Evolutionary conservation across 2,329 filamentous ascomycete species (phyloP).

Genomic region (Aspergillus ochraceus): DNA sequence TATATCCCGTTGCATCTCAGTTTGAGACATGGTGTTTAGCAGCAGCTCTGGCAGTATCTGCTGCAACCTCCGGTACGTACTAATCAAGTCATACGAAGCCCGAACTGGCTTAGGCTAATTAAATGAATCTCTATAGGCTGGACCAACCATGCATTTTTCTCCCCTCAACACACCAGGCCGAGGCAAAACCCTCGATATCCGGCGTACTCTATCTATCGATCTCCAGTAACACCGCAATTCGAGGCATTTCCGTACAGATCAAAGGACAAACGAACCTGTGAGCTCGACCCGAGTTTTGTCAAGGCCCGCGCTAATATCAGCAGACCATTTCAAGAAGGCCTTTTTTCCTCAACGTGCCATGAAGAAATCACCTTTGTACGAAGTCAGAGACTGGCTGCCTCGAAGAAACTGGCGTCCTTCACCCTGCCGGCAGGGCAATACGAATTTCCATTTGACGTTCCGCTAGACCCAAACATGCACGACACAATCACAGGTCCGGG

Average conservation of each 20-base stretch:
- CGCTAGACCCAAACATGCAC: constrained; percentile 8
- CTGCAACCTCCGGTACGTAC: neutral
- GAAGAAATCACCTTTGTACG: constrained; percentile 15
- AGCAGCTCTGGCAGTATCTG: neutral
- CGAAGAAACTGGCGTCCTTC: constrained; percentile 17
- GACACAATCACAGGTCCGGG: constrained; percentile 13
- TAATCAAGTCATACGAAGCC: neutral
- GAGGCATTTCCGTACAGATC: constrained; percentile 16
- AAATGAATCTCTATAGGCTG: constrained; percentile 5
- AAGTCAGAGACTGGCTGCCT: constrained; percentile 16
- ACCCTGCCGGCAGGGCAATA: constrained; percentile 19
- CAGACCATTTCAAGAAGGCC: constrained; percentile 1
- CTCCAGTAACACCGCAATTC: constrained; percentile 6
- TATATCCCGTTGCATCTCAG: no score
- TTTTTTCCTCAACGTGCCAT: constrained; percentile 2
- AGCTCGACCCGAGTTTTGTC: neutral
- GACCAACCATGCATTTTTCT: constrained; percentile 20
- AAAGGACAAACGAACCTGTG: constrained; percentile 18
- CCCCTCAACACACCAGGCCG: neutral
- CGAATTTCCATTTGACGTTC: constrained; percentile 21
- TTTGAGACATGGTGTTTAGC: neutral
- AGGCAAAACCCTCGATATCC: constrained; percentile 3
- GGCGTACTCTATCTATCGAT: constrained; percentile 14
- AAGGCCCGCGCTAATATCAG: neutral
- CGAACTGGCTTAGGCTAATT: neutral